phyloP scores from a whole-genome alignment of 2,329 filamentous ascomycete genomes.

The Xylaria sp. region DNA sequence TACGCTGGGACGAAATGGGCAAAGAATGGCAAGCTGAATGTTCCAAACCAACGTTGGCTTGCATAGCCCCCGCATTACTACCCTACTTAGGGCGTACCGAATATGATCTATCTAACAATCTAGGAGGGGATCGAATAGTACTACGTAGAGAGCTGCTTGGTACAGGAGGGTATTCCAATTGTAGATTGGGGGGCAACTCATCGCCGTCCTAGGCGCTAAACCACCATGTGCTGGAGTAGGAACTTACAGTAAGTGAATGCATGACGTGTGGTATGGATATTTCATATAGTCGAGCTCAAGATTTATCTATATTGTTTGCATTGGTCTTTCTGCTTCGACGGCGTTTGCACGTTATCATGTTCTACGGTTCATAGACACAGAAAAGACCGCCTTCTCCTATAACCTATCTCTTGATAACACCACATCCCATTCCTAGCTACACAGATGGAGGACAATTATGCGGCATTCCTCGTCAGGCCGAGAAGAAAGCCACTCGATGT shows the following conservation, averaged over 20 bases:
- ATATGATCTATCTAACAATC: background rate
- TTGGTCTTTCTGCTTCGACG: background rate
- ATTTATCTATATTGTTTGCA: background rate
- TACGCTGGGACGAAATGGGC: constrained; percentile 19
- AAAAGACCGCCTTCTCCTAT: background rate
- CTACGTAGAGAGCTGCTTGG: background rate
- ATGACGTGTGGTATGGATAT: constrained; percentile 5
- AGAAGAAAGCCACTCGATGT: constrained; percentile 30
- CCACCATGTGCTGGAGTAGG: background rate
- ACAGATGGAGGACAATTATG: constrained; percentile 31
- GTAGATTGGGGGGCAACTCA: constrained; percentile 10
- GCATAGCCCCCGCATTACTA: constrained; percentile 23
- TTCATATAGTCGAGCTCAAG: constrained; percentile 1
- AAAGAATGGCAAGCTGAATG: constrained; percentile 30
- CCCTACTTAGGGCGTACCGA: background rate
- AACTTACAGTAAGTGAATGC: background rate
- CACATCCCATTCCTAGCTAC: background rate
- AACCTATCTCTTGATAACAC: background rate
- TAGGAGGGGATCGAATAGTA: background rate
- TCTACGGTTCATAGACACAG: background rate
- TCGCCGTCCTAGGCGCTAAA: background rate
- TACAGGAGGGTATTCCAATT: background rate
- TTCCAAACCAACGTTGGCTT: constrained; percentile 4
- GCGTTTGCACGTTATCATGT: background rate
- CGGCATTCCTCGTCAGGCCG: constrained; percentile 26